Conservation (phyloP, 2,329 filamentous ascomycete genomes). For the Cytospora piceicola region DNA sequence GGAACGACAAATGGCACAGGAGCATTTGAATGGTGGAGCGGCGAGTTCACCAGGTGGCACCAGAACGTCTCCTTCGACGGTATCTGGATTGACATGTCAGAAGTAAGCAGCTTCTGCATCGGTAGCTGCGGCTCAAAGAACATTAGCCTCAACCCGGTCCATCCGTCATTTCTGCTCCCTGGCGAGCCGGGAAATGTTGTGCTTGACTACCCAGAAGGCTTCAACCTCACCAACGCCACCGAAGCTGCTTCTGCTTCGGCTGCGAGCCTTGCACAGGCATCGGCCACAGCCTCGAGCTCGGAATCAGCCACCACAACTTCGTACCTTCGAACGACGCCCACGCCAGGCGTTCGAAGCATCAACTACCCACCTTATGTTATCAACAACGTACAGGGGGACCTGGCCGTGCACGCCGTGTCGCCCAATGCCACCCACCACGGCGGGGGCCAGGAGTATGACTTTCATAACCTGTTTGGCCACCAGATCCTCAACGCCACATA, state of each 20-base stretch:
- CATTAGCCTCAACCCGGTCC: slow-evolving; percentile 68
- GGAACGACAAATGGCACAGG: slow-evolving; percentile 55
- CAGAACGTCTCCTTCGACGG: slow-evolving; percentile 54
- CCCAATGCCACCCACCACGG: slow-evolving; percentile 79
- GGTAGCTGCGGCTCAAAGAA: slow-evolving; percentile 72
- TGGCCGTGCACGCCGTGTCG: slow-evolving; percentile 72
- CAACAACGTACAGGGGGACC: slow-evolving; percentile 72
- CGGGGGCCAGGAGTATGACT: slow-evolving; percentile 71
- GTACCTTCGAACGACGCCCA: slow-evolving; percentile 64
- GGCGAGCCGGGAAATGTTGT: slow-evolving; percentile 65
- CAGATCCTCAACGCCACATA: slow-evolving; percentile 80
- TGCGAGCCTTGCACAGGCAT: slow-evolving; percentile 46
- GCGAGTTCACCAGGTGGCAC: slow-evolving; percentile 63
- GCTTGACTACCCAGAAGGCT: slow-evolving; percentile 69
- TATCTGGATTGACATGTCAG: slow-evolving; percentile 64
- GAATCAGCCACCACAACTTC: slow-evolving; percentile 42
- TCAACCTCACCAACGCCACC: slow-evolving; percentile 69
- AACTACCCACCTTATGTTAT: slow-evolving; percentile 78
- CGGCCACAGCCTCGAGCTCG: slow-evolving; percentile 31
- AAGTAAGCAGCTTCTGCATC: slow-evolving; percentile 67
- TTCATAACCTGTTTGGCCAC: slow-evolving; percentile 79
- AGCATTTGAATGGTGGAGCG: slow-evolving; percentile 70
- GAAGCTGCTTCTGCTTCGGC: slow-evolving; percentile 65
- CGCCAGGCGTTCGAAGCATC: slow-evolving; percentile 66
- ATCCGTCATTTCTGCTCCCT: slow-evolving; percentile 67